Percentiles rank a stretch among this genome's conserved stretches.
Conservation (phyloP, 129 eudicot genomes). For the Smallanthus sonchifolius region DNA sequence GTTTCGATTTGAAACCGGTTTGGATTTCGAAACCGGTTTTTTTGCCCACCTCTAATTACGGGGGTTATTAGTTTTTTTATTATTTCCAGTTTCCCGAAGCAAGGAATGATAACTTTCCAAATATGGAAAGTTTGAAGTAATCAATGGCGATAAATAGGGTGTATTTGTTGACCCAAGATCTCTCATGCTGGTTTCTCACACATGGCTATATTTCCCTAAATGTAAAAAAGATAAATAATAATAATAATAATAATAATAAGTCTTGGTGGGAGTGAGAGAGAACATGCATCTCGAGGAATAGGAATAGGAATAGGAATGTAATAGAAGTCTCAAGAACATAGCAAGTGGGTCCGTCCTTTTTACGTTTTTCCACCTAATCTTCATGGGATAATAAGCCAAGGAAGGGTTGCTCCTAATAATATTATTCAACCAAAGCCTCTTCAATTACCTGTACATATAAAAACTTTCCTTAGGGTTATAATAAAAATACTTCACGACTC, state of each 20-base stretch:
- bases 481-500: too few relatives aligned
- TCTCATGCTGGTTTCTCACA: slow-evolving; percentile 42
- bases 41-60: too few relatives aligned
- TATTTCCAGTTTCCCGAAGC: slow-evolving; percentile 12
- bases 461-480: too few relatives aligned
- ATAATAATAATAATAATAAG: too few relatives aligned
- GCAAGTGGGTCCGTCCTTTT: slow-evolving; percentile 8
- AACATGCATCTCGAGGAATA: slow-evolving; percentile 74
- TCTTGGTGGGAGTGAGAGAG: slow-evolving; percentile 25
- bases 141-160: slow-evolving; percentile 10
- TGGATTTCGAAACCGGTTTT: too few relatives aligned
- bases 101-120: slow-evolving; percentile 33
- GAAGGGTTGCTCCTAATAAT: neutral
- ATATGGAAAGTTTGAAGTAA: slow-evolving; percentile 30
- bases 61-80: too few relatives aligned
- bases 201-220: slow-evolving; percentile 34
- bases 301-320: slow-evolving; percentile 25
- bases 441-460: too few relatives aligned
- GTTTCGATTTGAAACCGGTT: too few relatives aligned
- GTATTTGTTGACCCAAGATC: slow-evolving; percentile 36
- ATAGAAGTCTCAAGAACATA: slow-evolving; percentile 19
- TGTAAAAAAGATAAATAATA: too few relatives aligned
- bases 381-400: neutral
- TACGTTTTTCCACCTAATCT: slow-evolving; percentile 16
- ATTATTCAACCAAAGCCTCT: too few relatives aligned